Conservation (phyloP, 2,329 filamentous ascomycete genomes). For the Pyrenophora teres region DNA sequence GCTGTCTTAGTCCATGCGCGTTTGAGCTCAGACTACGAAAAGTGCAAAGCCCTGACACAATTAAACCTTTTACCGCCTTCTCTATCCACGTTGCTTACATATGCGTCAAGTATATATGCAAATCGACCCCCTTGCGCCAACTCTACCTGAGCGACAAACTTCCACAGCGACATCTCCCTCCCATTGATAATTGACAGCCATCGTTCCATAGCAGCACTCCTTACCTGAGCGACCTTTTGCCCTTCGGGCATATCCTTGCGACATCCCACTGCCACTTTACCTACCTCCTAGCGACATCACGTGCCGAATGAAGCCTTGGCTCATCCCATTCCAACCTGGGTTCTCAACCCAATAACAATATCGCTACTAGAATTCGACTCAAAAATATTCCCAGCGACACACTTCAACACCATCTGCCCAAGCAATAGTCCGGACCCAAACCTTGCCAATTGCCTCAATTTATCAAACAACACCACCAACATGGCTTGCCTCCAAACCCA, state of each 20-base stretch:
- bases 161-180: conserved; percentile 18
- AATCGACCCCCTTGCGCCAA: conserved; percentile 14
- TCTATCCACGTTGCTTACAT: conserved; percentile 9
- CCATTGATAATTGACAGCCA: conserved; percentile 8
- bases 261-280: conserved; percentile 8
- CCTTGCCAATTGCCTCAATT: neutral
- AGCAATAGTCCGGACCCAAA: neutral
- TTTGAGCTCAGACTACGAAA: conserved; percentile 19
- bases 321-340: no score
- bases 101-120: conserved; percentile 28
- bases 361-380: no score
- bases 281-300: conserved; percentile 5
- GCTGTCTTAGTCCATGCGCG: conserved; percentile 13
- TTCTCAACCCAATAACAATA: no score
- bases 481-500: conserved; percentile 22
- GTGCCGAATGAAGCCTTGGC: no score
- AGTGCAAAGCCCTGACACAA: conserved; percentile 29
- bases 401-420: neutral
- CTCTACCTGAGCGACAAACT: conserved; percentile 21
- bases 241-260: conserved; percentile 11
- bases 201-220: conserved; percentile 22
- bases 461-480: conserved; percentile 2
- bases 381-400: conserved; percentile 6
- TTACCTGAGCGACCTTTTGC: conserved; percentile 19
- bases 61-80: conserved; percentile 19